Percentiles rank a stretch among this genome's conserved stretches.
Evolutionary conservation across 352 stramenopile species (phyloP).

Genomic region (Pythium grandisporangium): DNA sequence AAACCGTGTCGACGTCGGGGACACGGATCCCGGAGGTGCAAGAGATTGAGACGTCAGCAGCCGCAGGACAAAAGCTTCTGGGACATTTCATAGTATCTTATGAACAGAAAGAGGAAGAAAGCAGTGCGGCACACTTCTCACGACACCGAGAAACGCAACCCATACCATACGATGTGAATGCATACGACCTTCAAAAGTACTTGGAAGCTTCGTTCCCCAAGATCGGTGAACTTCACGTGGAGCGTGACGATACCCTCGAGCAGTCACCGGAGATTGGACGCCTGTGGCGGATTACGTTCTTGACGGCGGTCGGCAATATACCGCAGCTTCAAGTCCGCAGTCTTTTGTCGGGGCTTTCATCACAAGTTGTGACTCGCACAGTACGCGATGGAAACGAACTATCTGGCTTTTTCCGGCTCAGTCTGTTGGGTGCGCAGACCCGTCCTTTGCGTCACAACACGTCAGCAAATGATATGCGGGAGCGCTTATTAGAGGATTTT

Average conservation of each 20-base stretch:
- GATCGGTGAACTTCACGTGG: slow-evolving; percentile 34
- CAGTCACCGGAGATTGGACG: slow-evolving; percentile 59
- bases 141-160: slow-evolving; percentile 21
- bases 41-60: slow-evolving; percentile 75
- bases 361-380: slow-evolving; percentile 62
- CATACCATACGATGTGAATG: slow-evolving; percentile 71
- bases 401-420: slow-evolving; percentile 76
- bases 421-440: slow-evolving; percentile 56
- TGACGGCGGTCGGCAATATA: slow-evolving; percentile 75
- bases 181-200: slow-evolving; percentile 41
- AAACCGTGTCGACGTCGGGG: slow-evolving; percentile 87
- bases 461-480: slow-evolving; percentile 44
- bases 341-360: slow-evolving; percentile 63
- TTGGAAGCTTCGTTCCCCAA: slow-evolving; percentile 47
- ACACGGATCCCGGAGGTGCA: slow-evolving; percentile 87
- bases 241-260: slow-evolving; percentile 35
- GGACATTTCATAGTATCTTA: slow-evolving; percentile 65
- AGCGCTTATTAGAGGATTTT: slow-evolving; percentile 30
- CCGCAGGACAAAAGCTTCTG: slow-evolving; percentile 79
- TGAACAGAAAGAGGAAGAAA: slow-evolving; percentile 3
- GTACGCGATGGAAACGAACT: slow-evolving; percentile 82
- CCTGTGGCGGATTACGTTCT: slow-evolving; percentile 89
- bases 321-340: slow-evolving; percentile 61
- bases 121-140: no score
- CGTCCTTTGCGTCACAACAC: slow-evolving; percentile 58